Conservation (phyloP, 495 filamentous ascomycete genomes). For the Melanomma pulvis-pyrius region DNA sequence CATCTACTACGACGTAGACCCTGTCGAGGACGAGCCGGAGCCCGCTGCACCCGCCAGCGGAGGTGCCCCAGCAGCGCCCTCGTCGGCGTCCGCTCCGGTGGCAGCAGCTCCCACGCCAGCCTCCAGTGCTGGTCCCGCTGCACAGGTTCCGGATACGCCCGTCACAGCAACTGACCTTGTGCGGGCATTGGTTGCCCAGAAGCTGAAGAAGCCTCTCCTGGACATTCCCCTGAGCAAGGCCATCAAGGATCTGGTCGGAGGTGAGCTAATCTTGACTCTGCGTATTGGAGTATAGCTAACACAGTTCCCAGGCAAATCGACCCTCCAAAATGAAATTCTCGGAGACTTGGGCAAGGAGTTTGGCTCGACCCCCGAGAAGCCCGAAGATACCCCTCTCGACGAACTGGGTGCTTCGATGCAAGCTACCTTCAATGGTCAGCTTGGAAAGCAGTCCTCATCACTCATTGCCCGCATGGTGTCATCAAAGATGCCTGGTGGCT, state of each 20-base stretch:
- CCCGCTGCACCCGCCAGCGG: slow-evolving; percentile 53
- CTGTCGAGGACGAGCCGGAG: slow-evolving; percentile 85
- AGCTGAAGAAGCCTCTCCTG: slow-evolving; percentile 88
- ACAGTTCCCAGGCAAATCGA: slow-evolving; percentile 75
- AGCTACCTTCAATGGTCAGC: slow-evolving; percentile 94
- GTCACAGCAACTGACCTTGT: slow-evolving; percentile 89
- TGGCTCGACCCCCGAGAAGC: slow-evolving; percentile 96
- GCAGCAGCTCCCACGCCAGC: slow-evolving; percentile 57
- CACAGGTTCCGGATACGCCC: slow-evolving; percentile 80
- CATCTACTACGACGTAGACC: slow-evolving; percentile 99
- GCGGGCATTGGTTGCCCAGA: slow-evolving; percentile 91
- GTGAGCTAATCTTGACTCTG: slow-evolving; percentile 55
- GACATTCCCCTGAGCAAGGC: slow-evolving; percentile 95
- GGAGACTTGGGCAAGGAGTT: slow-evolving; percentile 98
- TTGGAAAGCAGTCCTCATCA: slow-evolving; percentile 94
- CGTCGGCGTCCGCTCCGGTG: slow-evolving; percentile 56
- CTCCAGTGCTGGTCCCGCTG: slow-evolving; percentile 83
- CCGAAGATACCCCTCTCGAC: slow-evolving; percentile 94
- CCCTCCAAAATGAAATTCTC: slow-evolving; percentile 95
- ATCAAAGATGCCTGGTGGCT: slow-evolving; percentile 98
- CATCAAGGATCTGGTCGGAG: slow-evolving; percentile 98
- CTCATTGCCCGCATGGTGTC: slow-evolving; percentile 92
- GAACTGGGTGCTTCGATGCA: slow-evolving; percentile 96
- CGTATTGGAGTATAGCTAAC: slow-evolving; percentile 9
- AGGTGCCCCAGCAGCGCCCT: slow-evolving; percentile 49